Base-by-base conservation (phyloP, 1,284 basidiomycete species). In the Trichosporon ovoides region DNA sequence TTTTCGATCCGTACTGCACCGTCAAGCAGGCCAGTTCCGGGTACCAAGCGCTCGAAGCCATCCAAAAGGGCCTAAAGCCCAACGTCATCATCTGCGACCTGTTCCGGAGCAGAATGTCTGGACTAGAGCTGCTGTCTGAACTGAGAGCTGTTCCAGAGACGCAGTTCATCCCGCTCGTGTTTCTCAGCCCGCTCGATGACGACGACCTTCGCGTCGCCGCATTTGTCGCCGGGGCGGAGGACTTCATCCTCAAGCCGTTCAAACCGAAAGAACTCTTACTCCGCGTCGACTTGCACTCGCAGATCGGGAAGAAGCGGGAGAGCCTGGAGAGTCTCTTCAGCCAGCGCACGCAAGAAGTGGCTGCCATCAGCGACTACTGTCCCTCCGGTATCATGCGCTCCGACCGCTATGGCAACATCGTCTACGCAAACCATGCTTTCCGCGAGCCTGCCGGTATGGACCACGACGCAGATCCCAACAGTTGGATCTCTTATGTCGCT, bases 151-250 rank as follows among this genome's bases (percentile, higher is more conserved):
- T 68, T 20, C 52, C 55, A 1, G n/a, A n/a, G 7, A 68, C 67
- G 24, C 55, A 55, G n/a, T 56, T 64, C 22, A 61, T 64, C 0
- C 74, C 74, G 1, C 60, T 71, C 36, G 65, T 76, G 22, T 52
- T 74, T 12, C 60, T 72, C 2, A 68, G 68, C 4, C 68, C 74
- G 2, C 55, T 65, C 16, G 56, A 58, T 11, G 67, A 68, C 18
- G 74, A 76, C 43, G 70, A 71, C 20, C 49, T 66, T 12, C 58
- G 71, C 12, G 67, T 76, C 7, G 67, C 68, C 24, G 70, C 73
- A 0, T 53, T 78, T 36, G 61, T 80, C 12, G 74, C 70, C 22
- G 80, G 80, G 14, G 80, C 78, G 1, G 79, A 81, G 57, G 74
- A 77, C 56, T 75, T 68, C 38, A 53, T 77, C 31, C 51, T 62